Base-by-base conservation (phyloP, 2,329 filamentous ascomycete genomes). In the Neonectria neomacrospora region DNA sequence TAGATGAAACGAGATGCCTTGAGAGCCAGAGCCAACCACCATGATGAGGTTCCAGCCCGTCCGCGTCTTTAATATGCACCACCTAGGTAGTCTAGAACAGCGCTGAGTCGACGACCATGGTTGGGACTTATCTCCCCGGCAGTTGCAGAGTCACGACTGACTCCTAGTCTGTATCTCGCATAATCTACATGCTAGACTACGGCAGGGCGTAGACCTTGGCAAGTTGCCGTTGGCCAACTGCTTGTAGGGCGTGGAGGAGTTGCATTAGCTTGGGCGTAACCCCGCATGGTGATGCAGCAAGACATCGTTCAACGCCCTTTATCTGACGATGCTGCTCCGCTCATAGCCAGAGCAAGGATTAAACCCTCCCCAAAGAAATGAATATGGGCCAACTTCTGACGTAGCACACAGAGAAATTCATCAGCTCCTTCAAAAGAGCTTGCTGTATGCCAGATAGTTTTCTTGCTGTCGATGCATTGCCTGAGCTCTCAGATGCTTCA, bases 201-300 rank as follows among this genome's bases (percentile, higher is more conserved):
- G n/a, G 30, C 48, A 60, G 57, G 57, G 57, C 57, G 57, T 18
- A 23, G 26, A 37, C 23, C 1, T 37, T 11, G 50, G 30, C 45
- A 22, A 26, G 23, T 26, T 6, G 23, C 3, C 23, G 23, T 26
- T 26, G 23, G 23, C 23, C 23, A 26, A 6, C 23, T 26, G 23
- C 18, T 8, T n/a, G 51, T 42, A 44, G 37, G 51, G 51, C 42
- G 37, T 54, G 45, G 37, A 41, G 41, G 34, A 32, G 32, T 45
- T 32, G 57, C 57, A 60, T 60, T 60, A 54, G 50, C 50, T 54
- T 60, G 41, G 41, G 50, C 51, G 57, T 10, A 47, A 54, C 57
- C 57, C 57, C 42, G 45, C 55, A 58, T 26, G 23, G 6, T 51
- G 34, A n/a, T 26, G 34, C 30, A 22, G 30, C 32, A n/a, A 47